phyloP scores from a whole-genome alignment of 441 rosid species.

The Gossypium laxum region DNA sequence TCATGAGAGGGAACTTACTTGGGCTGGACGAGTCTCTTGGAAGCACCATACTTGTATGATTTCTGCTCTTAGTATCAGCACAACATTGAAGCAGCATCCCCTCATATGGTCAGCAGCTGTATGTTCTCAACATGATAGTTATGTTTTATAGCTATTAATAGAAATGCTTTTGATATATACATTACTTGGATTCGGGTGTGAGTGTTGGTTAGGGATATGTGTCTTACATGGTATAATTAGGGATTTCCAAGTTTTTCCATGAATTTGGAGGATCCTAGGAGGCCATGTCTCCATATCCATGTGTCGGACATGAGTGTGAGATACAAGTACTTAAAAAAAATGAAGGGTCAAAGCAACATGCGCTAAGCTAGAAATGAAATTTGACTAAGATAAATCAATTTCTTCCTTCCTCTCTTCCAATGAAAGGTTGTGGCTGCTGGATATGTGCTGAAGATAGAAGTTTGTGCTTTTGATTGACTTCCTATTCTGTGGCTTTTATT shows the following conservation, averaged over 20 bases:
- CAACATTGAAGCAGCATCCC: conserved; percentile 87
- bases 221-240: not conserved
- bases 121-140: conserved; percentile 34
- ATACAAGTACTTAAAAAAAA: not conserved
- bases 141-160: not conserved
- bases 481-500: not conserved
- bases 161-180: not conserved
- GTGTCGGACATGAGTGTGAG: not conserved
- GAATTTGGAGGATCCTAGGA: not conserved
- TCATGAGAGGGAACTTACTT: conserved; percentile 89
- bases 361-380: not conserved
- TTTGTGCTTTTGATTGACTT: not conserved
- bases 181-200: not conserved
- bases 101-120: conserved; percentile 88
- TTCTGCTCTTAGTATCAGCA: conserved; percentile 93
- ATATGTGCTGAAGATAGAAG: not conserved
- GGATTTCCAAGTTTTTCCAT: not conserved
- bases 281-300: not conserved
- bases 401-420: not conserved
- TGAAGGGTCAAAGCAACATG: not conserved
- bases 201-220: not conserved
- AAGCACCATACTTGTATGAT: conserved; percentile 92
- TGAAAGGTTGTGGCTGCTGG: not conserved
- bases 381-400: not conserved
- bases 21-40: conserved; percentile 95